A percentile compares a stretch with the other conserved stretches of the same genome.
Evolutionary conservation across 192 early-diverging fungal species (phyloP).

Genomic region (Dimargaris cristalligena): DNA sequence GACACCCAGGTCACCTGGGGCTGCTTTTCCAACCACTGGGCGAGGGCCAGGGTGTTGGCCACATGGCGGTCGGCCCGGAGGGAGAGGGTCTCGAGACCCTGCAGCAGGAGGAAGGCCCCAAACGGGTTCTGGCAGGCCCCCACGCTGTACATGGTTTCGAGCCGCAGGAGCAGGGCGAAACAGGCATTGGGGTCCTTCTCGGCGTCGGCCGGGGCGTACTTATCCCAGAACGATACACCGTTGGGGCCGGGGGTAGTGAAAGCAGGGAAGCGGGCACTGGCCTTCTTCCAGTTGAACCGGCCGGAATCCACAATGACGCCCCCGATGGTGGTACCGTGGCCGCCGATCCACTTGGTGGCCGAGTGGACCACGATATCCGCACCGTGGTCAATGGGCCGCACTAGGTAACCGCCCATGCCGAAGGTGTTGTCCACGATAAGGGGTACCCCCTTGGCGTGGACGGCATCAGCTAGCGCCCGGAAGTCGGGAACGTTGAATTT

Average conservation of each 20-base stretch:
- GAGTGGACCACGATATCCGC: slow-evolving; percentile 92
- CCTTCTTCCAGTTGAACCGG: slow-evolving; percentile 79
- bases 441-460: slow-evolving; percentile 69
- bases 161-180: slow-evolving; percentile 60
- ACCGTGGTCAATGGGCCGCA: slow-evolving; percentile 77
- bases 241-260: slow-evolving; percentile 87
- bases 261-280: slow-evolving; percentile 64
- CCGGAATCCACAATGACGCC: slow-evolving; percentile 79
- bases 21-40: slow-evolving; percentile 56
- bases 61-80: slow-evolving; percentile 76
- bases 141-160: slow-evolving; percentile 73
- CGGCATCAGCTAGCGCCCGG: slow-evolving; percentile 57
- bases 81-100: slow-evolving; percentile 83
- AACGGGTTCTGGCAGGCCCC: slow-evolving; percentile 78
- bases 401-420: slow-evolving; percentile 71
- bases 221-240: slow-evolving; percentile 73
- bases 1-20: slow-evolving; percentile 70
- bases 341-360: slow-evolving; percentile 87
- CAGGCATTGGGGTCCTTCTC: slow-evolving; percentile 43
- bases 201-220: slow-evolving; percentile 54
- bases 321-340: slow-evolving; percentile 86
- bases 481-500: slow-evolving; percentile 80
- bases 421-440: slow-evolving; percentile 95
- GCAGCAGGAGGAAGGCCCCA: slow-evolving; percentile 68
- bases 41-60: slow-evolving; percentile 61